Evolutionary conservation across 2,329 filamentous ascomycete species (phyloP), one percentile per base, ranked within the genome.

Genomic region (Fusarium sambucinum): DNA sequence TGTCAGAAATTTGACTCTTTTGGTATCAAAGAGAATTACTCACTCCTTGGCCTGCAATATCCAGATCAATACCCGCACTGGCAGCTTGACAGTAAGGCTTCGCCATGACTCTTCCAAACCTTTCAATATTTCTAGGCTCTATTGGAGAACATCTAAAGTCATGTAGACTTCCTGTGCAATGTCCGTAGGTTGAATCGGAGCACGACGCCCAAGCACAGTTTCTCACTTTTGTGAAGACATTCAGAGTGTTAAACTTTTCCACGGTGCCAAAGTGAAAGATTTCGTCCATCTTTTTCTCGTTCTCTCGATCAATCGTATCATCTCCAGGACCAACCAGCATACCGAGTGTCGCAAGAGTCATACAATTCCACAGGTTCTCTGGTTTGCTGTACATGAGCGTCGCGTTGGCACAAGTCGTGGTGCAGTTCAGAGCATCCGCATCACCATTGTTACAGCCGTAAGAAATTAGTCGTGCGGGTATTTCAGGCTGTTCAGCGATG

Each of bases 191-290:
- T 1, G 58, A 61, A 2, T 60, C 55, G 0, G 55, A 19, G 7
- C 58, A 61, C 1, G 58, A 60, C 1, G 44, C 38, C 58, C 58
- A 61, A 19, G 21, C 44, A 2, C 57, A 60, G 11, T 16, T 27
- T 3, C 54, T 30, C 0, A 29, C 25, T 1, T 17, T n/a, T 0
- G 19, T 14, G 17, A 60, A 59, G 1, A 38, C 25, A 10, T 41
- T 14, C 1, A 59, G n/a, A 1, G 17, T 8, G 14, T 59, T 21
- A 3, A 60, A 33, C 5, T 59, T 12, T 4, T 44, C 30, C 2
- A 59, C 5, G 0, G 37, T 44, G 0, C 25, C 44, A 16, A 60
- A 60, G 1, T 60, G 55, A 2, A 59, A 60, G 1, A 8, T 32
- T 0, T 52, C 32, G 2, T 59, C 10, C 55, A 59, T 60, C n/a